phyloP scores from a whole-genome alignment of 805 yeast species.

The Lipomyces sp. region DNA sequence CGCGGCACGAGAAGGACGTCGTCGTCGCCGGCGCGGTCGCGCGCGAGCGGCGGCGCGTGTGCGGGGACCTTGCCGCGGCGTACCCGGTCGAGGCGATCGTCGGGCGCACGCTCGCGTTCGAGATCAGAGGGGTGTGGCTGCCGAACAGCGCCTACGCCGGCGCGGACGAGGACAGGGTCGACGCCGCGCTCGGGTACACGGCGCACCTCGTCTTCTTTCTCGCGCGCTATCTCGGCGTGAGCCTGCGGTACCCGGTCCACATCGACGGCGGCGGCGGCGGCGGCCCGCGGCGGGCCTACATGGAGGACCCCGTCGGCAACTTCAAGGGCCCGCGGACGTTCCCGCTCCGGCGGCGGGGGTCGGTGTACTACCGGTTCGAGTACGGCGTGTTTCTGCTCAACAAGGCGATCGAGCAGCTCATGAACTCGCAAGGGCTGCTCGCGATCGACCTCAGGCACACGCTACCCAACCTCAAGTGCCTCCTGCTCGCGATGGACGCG shows the following conservation, averaged over 20 bases:
- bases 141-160: constrained; percentile 32
- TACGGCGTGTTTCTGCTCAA: constrained; percentile 48
- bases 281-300: constrained; percentile 48
- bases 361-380: constrained; percentile 46
- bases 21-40: constrained; percentile 8
- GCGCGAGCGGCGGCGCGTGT: constrained; percentile 32
- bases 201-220: constrained; percentile 44
- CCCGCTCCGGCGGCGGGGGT: constrained; percentile 52
- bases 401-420: constrained; percentile 48
- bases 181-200: constrained; percentile 48
- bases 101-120: constrained; percentile 31
- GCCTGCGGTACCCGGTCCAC: constrained; percentile 50
- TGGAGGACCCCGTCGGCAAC: constrained; percentile 48
- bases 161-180: constrained; percentile 31
- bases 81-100: constrained; percentile 37
- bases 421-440: constrained; percentile 33
- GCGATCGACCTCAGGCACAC: constrained; percentile 31
- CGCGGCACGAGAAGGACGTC: not conserved
- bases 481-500: constrained; percentile 25
- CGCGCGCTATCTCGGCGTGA: constrained; percentile 44
- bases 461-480: constrained; percentile 29
- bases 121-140: constrained; percentile 39
- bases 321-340: constrained; percentile 42
- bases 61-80: constrained; percentile 31
- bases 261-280: constrained; percentile 50